phyloP scores from a whole-genome alignment of 2,329 filamentous ascomycete genomes.

The Fusarium sarcochroum region DNA sequence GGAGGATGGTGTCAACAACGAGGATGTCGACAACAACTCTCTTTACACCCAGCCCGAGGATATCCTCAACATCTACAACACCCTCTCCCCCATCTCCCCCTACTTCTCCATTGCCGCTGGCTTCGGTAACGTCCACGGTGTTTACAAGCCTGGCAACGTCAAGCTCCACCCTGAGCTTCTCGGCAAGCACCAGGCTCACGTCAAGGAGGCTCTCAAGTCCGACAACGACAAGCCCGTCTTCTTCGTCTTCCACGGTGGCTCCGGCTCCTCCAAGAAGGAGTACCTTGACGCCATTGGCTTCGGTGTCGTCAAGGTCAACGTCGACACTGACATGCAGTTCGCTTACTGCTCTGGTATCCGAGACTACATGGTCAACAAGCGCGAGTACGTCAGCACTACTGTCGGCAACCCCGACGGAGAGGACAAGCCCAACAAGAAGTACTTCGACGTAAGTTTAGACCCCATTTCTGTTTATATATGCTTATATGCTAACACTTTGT shows the following conservation, averaged over 20 bases:
- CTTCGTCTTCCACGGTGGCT: slow-evolving; percentile 99
- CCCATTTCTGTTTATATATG: not conserved
- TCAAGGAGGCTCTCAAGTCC: slow-evolving; percentile 82
- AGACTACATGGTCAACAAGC: slow-evolving; percentile 94
- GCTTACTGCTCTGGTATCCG: slow-evolving; percentile 94
- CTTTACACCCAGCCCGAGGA: slow-evolving; percentile 99
- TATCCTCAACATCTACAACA: slow-evolving; percentile 91
- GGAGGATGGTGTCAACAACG: slow-evolving; percentile 99
- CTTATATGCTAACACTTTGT: slow-evolving; percentile 13
- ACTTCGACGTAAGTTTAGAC: slow-evolving; percentile 70
- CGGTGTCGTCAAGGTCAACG: slow-evolving; percentile 99
- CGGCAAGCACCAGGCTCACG: slow-evolving; percentile 94
- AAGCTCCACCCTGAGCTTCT: slow-evolving; percentile 96
- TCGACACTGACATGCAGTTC: slow-evolving; percentile 98
- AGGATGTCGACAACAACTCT: slow-evolving; percentile 95
- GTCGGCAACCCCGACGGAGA: slow-evolving; percentile 96
- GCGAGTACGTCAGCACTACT: slow-evolving; percentile 89
- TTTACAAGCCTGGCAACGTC: slow-evolving; percentile 99
- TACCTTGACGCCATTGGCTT: slow-evolving; percentile 89
- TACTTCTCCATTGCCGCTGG: slow-evolving; percentile 99
- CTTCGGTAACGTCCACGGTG: slow-evolving; percentile 99
- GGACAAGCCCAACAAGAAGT: slow-evolving; percentile 99
- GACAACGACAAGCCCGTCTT: slow-evolving; percentile 92
- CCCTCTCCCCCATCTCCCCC: slow-evolving; percentile 86
- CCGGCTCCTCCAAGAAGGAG: slow-evolving; percentile 90